phyloP scores from a whole-genome alignment of 305 asterid species.

The Salvia sclarea region DNA sequence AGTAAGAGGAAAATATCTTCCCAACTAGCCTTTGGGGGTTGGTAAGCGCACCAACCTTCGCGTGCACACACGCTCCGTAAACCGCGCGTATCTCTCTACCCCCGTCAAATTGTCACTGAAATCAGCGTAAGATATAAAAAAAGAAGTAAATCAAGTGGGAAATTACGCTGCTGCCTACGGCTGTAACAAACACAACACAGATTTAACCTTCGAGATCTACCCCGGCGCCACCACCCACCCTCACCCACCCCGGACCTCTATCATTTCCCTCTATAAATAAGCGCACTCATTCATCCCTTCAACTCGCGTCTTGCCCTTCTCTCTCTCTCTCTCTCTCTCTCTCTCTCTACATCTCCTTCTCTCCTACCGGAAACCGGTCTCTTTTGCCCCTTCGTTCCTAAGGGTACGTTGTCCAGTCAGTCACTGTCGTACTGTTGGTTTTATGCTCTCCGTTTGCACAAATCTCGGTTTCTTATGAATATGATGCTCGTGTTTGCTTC shows the following conservation, averaged over 20 bases:
- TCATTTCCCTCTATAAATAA: constrained; percentile 43
- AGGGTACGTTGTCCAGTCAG: constrained; percentile 43
- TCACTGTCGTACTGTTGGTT: not conserved
- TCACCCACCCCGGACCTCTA: not conserved
- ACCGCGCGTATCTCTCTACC: constrained; percentile 16
- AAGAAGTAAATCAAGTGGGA: not conserved
- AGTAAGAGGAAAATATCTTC: not conserved
- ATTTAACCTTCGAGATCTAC: constrained; percentile 35
- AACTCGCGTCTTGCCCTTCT: constrained; percentile 50
- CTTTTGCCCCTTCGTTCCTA: constrained; percentile 20
- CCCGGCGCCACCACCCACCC: constrained; percentile 16
- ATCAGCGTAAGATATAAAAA: not conserved
- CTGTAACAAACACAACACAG: not conserved
- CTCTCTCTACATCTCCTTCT: not conserved
- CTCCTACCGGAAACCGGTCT: constrained; percentile 20
- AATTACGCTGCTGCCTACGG: constrained; percentile 5
- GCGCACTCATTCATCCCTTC: constrained; percentile 19
- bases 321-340: constrained; percentile 2
- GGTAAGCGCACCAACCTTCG: constrained; percentile 35
- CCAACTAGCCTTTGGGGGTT: constrained; percentile 20
- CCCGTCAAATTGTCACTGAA: not conserved
- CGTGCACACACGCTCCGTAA: constrained; percentile 16
- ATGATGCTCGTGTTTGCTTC: not conserved
- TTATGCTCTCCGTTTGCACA: not conserved
- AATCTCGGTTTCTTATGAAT: not conserved